Conservation (phyloP, 2,329 filamentous ascomycete species). For the Alternaria infectoria region DNA sequence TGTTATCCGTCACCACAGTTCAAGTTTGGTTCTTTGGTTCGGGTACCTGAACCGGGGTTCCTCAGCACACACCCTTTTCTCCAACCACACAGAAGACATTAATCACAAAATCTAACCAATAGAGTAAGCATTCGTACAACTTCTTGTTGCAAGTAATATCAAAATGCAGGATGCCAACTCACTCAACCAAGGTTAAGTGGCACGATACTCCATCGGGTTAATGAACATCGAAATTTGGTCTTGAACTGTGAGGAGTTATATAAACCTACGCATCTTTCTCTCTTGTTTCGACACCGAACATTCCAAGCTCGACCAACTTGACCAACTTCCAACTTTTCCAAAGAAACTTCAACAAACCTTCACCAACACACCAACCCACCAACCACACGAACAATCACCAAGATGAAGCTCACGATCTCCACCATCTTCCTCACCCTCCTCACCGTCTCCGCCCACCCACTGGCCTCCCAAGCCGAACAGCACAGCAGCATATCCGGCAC, state of each 20-base stretch:
- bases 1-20: neutral
- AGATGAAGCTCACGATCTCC: neutral
- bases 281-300: neutral
- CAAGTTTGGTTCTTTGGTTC: neutral
- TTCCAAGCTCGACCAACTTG: rapidly evolving
- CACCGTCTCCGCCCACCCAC: neutral
- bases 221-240: neutral
- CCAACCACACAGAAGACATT: neutral
- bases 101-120: neutral
- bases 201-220: neutral
- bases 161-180: neutral
- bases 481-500: neutral
- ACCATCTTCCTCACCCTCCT: neutral
- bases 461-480: neutral
- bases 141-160: neutral
- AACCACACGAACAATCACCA: neutral
- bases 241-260: neutral
- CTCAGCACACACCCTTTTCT: neutral
- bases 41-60: neutral
- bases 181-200: neutral
- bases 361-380: neutral
- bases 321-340: neutral
- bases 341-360: neutral
- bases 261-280: neutral
- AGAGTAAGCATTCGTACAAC: neutral